Evolutionary conservation across 306 rosid species (phyloP), one percentile per base, ranked within the genome.

Genomic region (Corylus americana): DNA sequence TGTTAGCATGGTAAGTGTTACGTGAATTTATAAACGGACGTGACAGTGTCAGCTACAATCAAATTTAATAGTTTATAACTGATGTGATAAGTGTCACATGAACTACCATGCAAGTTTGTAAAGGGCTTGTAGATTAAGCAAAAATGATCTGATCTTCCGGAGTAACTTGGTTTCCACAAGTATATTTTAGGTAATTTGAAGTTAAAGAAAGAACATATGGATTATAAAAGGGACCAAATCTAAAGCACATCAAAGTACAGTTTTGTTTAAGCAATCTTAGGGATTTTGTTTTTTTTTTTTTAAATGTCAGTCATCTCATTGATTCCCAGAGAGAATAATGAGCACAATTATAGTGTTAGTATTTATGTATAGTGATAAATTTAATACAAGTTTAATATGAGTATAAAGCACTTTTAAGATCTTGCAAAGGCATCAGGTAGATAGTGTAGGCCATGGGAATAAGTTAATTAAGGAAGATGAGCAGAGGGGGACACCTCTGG

Each of bases 371-470:
- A 77, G 6, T 13, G 73, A 29, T n/a, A 67, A 49, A 42, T 74
- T 45, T 29, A 13, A 68, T 39, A 39, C 61, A 68, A 18, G 8
- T 80, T 50, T 37, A 67, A 73, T 47, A 73, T 47, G 77, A 22
- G 25, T 31, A 11, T 55, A 10, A 11, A 79, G 79, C 85, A 80
- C 90, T 89, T 84, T 85, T 85, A 84, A 88, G 94, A 88, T 88
- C 84, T 84, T 85, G 85, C 68, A 70, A 79, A 84, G 88, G 93
- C 86, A 90, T 86, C 88, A 86, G 70, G 63, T 63, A 80, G 92
- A 88, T 88, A 81, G 80, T 78, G 94, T 90, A 87, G 92, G 94
- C 73, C 90, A 88, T 4, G 66, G 76, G 79, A 76, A 82, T 87
- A 85, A 79, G 83, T 76, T 74, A 77, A 83, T 76, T 78, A 77